phyloP scores from a whole-genome alignment of 306 rosid genomes.

The Urtica urens region DNA sequence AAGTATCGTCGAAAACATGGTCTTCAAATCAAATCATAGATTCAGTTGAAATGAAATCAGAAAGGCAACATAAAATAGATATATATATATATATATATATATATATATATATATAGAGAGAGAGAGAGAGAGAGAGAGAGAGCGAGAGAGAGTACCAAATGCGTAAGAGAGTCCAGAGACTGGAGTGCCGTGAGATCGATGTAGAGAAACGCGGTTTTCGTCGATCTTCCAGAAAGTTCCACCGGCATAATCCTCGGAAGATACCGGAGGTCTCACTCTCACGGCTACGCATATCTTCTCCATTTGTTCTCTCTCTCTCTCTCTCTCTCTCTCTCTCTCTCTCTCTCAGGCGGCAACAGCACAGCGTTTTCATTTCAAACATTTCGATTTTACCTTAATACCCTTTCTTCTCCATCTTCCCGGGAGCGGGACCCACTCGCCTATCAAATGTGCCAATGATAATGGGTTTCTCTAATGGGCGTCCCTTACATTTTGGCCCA shows the following conservation, averaged over 20 bases:
- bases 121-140: neutral
- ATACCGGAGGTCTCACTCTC: conserved; percentile 54
- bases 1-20: conserved; percentile 66
- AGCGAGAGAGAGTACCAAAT: conserved; percentile 37
- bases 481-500: too few relatives aligned
- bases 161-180: conserved; percentile 57
- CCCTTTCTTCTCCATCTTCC: neutral
- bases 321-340: neutral
- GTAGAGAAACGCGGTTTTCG: conserved; percentile 85
- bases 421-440: conserved; percentile 1
- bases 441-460: too few relatives aligned
- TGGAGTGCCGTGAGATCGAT: conserved; percentile 70
- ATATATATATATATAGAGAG: neutral
- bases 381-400: neutral
- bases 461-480: too few relatives aligned
- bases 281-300: conserved; percentile 94
- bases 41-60: too few relatives aligned
- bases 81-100: neutral
- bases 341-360: neutral
- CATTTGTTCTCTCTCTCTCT: conserved; percentile 26
- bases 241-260: conserved; percentile 25
- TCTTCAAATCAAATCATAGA: conserved; percentile 31
- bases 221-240: conserved; percentile 79
- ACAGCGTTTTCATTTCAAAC: neutral
- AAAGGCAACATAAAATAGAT: too few relatives aligned